Conservation (phyloP, 306 rosid genomes). For the Trichosanthes truncata region DNA sequence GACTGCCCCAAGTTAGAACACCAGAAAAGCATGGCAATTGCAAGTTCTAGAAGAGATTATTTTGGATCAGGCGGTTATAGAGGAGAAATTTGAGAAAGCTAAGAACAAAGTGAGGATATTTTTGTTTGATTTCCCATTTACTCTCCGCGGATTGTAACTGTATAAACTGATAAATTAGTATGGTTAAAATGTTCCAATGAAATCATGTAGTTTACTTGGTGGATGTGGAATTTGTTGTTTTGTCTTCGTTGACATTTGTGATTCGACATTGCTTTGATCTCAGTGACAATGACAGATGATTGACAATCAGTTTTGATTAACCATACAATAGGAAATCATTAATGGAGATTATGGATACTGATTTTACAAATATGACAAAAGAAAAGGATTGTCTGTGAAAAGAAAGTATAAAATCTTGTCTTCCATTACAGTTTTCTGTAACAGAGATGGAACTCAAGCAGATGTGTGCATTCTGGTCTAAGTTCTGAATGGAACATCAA, state of each 20-base stretch:
- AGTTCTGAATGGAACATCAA: neutral
- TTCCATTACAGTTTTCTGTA: neutral
- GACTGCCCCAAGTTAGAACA: slow-evolving; percentile 86
- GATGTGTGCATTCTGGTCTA: neutral
- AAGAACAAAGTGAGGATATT: neutral
- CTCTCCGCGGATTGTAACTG: neutral
- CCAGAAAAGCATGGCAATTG: slow-evolving; percentile 74
- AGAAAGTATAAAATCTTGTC: neutral
- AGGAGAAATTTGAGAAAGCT: slow-evolving; percentile 57
- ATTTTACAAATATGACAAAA: neutral
- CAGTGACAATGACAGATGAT: neutral
- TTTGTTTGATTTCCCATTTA: neutral
- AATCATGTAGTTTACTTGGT: neutral
- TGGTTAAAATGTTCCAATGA: neutral
- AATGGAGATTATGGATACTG: neutral
- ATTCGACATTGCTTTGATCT: neutral
- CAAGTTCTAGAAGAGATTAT: slow-evolving; percentile 70
- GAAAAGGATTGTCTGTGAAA: neutral
- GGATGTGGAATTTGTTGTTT: neutral
- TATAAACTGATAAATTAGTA: neutral
- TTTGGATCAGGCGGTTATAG: slow-evolving; percentile 91
- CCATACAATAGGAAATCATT: neutral
- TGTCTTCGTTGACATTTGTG: neutral
- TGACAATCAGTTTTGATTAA: neutral
- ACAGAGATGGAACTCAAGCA: neutral